Conservation (phyloP, 805 yeast genomes). For the Metschnikowia kofuensis region DNA sequence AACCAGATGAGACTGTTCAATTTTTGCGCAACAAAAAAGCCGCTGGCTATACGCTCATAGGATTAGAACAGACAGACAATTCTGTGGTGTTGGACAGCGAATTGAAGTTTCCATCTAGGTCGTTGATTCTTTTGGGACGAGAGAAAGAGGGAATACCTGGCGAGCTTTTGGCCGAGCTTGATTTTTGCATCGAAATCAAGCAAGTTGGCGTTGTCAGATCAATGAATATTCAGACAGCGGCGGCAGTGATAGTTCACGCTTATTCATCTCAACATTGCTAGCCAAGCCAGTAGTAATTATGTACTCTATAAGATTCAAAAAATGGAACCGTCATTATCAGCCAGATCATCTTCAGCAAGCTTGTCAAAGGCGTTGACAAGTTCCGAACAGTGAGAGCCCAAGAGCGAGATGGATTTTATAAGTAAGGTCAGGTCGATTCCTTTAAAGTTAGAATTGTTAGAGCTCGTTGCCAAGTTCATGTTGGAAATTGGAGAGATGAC, state of each 20-base stretch:
- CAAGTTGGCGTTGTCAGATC: conserved; percentile 91
- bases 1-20: conserved; percentile 47
- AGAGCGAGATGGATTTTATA: conserved; percentile 53
- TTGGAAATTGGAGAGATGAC: conserved; percentile 73
- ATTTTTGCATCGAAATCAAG: conserved; percentile 84
- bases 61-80: conserved; percentile 89
- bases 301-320: conserved; percentile 5
- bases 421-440: conserved; percentile 53
- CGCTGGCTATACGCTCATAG: conserved; percentile 84
- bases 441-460: conserved; percentile 44
- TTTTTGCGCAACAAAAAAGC: conserved; percentile 59
- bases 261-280: conserved; percentile 69
- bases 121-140: conserved; percentile 75
- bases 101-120: conserved; percentile 73
- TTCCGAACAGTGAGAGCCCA: conserved; percentile 57
- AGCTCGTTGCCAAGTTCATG: conserved; percentile 55
- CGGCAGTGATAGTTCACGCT: conserved; percentile 92
- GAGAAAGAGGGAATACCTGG: conserved; percentile 94
- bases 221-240: conserved; percentile 95
- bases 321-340: conserved; percentile 21
- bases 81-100: conserved; percentile 67
- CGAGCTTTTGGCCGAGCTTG: conserved; percentile 73
- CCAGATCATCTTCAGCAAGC: conserved; percentile 40
- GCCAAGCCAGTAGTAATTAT: not conserved
- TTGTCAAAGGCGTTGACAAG: conserved; percentile 59